Evolutionary conservation across 768 basidiomycete genomes (phyloP).

Genomic region (Gelatoporia subvermispora): DNA sequence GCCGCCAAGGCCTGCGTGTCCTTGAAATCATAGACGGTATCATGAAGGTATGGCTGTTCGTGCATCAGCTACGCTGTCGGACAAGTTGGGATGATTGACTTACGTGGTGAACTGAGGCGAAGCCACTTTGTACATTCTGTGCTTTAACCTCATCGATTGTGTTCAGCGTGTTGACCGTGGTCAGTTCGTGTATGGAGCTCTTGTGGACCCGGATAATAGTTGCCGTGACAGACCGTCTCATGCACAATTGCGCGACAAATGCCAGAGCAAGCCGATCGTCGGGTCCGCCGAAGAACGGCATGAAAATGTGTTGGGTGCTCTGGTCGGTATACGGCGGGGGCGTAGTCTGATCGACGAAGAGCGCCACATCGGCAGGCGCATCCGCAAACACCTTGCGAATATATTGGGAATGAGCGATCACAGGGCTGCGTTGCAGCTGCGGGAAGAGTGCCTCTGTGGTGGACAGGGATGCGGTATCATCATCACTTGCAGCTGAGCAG

Average conservation of each 20-base stretch:
- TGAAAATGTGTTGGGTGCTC: conserved; percentile 58
- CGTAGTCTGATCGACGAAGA: conserved; percentile 77
- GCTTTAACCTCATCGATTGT: conserved; percentile 26
- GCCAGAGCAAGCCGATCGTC: conserved; percentile 86
- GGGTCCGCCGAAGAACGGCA: conserved; percentile 92
- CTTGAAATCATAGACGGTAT: conserved; percentile 67
- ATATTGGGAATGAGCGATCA: conserved; percentile 73
- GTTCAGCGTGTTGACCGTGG: conserved; percentile 15
- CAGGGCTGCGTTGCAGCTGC: conserved; percentile 44
- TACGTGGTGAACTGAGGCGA: conserved; percentile 29
- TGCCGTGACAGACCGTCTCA: conserved; percentile 58
- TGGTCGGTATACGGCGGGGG: conserved; percentile 23
- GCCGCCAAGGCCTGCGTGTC: conserved; percentile 63
- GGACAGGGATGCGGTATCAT: conserved; percentile 11
- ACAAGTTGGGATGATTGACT: background rate
- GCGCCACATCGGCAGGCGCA: conserved; percentile 69
- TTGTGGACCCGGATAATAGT: conserved; percentile 66
- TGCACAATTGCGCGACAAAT: conserved; percentile 78
- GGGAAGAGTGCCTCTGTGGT: conserved; percentile 52
- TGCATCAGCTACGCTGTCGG: background rate
- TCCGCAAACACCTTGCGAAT: conserved; percentile 77
- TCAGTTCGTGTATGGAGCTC: conserved; percentile 30
- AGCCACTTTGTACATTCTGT: conserved; percentile 8
- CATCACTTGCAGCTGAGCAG: background rate
- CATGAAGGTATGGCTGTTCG: conserved; percentile 32